Evolutionary conservation across 306 rosid species (phyloP).

Genomic region (Pterocarpus santalinus): DNA sequence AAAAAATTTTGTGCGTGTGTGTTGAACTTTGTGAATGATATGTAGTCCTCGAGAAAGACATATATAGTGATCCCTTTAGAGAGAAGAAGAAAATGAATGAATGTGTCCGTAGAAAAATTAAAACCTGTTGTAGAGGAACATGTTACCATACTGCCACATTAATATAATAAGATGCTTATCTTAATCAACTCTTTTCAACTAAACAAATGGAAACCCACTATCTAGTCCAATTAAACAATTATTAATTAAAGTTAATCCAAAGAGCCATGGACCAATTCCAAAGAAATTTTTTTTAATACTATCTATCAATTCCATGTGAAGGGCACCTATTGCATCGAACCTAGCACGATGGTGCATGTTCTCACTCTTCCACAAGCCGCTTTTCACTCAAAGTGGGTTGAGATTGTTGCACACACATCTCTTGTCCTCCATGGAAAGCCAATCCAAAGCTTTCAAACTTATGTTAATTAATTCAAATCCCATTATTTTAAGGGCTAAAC

Average conservation of each 20-base stretch:
- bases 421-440: constrained; percentile 77
- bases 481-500: constrained; percentile 59
- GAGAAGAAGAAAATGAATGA: constrained; percentile 45
- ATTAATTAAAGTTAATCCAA: constrained; percentile 64
- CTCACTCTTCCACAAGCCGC: constrained; percentile 68
- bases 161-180: constrained; percentile 55
- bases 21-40: constrained; percentile 56
- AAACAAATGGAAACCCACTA: constrained; percentile 70
- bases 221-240: constrained; percentile 49
- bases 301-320: constrained; percentile 73
- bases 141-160: constrained; percentile 48
- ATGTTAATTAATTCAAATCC: constrained; percentile 49
- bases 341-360: constrained; percentile 84
- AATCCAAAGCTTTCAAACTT: constrained; percentile 56
- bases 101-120: constrained; percentile 26
- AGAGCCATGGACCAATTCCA: constrained; percentile 67
- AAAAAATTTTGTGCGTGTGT: background rate
- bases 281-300: background rate
- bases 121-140: constrained; percentile 23
- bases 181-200: constrained; percentile 56
- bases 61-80: constrained; percentile 56
- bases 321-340: constrained; percentile 75
- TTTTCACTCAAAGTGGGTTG: constrained; percentile 76
- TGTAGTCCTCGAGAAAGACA: constrained; percentile 62
- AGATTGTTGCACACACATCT: constrained; percentile 71